Conservation (phyloP, 148 eudicot species). For the Persicaria tinctoria region DNA sequence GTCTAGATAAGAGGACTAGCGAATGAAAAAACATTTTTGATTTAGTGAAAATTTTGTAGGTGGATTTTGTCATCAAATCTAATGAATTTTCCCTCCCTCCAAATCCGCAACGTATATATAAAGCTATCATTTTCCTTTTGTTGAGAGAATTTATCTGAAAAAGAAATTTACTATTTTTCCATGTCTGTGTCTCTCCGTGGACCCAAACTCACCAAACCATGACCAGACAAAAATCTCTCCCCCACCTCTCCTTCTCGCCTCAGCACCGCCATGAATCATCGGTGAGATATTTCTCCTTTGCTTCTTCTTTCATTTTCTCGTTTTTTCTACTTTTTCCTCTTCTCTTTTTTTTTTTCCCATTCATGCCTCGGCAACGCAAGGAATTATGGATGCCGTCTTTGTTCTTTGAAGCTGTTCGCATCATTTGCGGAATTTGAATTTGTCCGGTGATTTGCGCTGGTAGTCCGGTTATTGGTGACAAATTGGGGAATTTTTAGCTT, state of each 20-base stretch:
- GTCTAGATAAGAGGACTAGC: too few species aligned
- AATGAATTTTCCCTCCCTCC: not conserved
- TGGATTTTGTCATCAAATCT: not conserved
- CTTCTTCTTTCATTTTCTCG: not conserved
- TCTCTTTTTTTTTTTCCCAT: not conserved
- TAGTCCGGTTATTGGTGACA: not conserved
- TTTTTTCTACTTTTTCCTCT: not conserved
- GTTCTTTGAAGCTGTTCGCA: not conserved
- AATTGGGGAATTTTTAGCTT: not conserved
- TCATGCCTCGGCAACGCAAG: not conserved
- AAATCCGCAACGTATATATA: not conserved
- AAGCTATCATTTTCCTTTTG: not conserved
- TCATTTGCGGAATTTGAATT: not conserved
- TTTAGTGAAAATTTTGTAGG: too few species aligned
- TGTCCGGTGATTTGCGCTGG: not conserved
- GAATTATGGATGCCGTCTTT: not conserved
- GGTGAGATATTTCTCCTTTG: conserved; percentile 1
- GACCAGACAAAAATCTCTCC: not conserved
- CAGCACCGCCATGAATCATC: not conserved
- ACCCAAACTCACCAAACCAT: not conserved
- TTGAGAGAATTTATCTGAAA: not conserved
- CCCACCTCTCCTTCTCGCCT: not conserved
- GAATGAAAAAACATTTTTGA: too few species aligned
- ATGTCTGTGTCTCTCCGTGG: not conserved
- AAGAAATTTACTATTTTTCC: not conserved